Evolutionary conservation across 2,329 filamentous ascomycete genomes (phyloP).

Genomic region (Xylariales sp.): DNA sequence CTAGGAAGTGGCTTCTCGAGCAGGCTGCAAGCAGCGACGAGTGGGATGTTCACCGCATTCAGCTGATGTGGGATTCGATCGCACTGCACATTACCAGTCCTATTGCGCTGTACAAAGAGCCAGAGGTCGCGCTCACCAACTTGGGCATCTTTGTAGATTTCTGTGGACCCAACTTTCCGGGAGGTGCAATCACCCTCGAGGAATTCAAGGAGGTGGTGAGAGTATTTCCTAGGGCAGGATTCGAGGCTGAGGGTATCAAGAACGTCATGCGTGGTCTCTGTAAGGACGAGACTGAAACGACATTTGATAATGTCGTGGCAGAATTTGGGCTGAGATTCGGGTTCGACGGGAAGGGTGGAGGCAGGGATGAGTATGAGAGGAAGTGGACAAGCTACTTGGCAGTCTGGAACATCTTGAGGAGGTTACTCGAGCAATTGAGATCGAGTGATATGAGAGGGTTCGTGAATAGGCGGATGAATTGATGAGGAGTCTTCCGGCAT

Average conservation of each 20-base stretch:
- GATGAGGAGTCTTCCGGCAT: too few species aligned
- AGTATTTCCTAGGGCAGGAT: conserved; percentile 15
- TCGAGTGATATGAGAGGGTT: not conserved
- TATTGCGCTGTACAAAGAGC: conserved; percentile 38
- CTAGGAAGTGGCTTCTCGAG: conserved; percentile 32
- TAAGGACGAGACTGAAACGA: conserved; percentile 7
- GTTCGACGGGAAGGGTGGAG: conserved; percentile 14
- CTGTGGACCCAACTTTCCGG: conserved; percentile 15
- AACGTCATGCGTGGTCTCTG: not conserved
- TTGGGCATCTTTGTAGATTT: conserved; percentile 27
- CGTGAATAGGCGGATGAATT: too few species aligned
- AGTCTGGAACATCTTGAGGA: not conserved
- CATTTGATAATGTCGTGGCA: conserved; percentile 17
- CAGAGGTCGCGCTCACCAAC: conserved; percentile 30
- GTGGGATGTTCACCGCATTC: conserved; percentile 36
- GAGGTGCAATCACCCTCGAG: conserved; percentile 13
- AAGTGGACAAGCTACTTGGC: not conserved
- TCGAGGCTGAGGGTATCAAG: conserved; percentile 5
- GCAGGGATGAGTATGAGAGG: conserved; percentile 12
- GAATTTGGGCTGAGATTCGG: conserved; percentile 15
- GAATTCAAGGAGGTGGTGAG: conserved; percentile 16
- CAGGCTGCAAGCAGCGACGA: conserved; percentile 10
- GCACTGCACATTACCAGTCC: conserved; percentile 36
- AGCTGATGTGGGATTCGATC: conserved; percentile 46
- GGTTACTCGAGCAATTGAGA: not conserved